phyloP scores from a whole-genome alignment of 805 yeast species.

The Teunomyces tritomae region DNA sequence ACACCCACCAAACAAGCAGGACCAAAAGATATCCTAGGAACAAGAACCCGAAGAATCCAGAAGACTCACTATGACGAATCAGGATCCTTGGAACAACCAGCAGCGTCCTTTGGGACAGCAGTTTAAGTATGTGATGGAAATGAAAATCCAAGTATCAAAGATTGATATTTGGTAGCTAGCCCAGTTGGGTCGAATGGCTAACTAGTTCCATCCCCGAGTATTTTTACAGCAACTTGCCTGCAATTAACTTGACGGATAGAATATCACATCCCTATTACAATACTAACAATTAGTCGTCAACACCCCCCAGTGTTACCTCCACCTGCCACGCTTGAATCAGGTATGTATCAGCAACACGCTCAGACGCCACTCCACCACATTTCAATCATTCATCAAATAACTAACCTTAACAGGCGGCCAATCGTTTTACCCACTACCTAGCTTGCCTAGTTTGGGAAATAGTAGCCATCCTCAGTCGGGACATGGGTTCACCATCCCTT shows the following conservation, averaged over 20 bases:
- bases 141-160: no score
- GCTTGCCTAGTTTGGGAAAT: slow-evolving; percentile 49
- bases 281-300: slow-evolving; percentile 42
- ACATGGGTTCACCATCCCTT: slow-evolving; percentile 49
- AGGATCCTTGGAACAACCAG: slow-evolving; percentile 43
- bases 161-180: not conserved
- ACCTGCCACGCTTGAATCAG: slow-evolving; percentile 52
- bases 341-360: slow-evolving; percentile 27
- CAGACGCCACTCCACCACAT: not conserved
- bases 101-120: slow-evolving; percentile 42
- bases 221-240: not conserved
- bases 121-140: slow-evolving; percentile 36
- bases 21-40: slow-evolving; percentile 1
- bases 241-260: not conserved
- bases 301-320: slow-evolving; percentile 62
- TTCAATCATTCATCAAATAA: slow-evolving; percentile 2
- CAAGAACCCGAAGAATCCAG: not conserved
- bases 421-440: slow-evolving; percentile 49
- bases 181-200: no score
- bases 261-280: not conserved
- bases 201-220: not conserved
- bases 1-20: slow-evolving; percentile 2
- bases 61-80: slow-evolving; percentile 12
- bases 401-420: slow-evolving; percentile 39
- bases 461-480: slow-evolving; percentile 39